Conservation (phyloP, 2,329 filamentous ascomycete genomes). For the Sarocladiaceae sp. region DNA sequence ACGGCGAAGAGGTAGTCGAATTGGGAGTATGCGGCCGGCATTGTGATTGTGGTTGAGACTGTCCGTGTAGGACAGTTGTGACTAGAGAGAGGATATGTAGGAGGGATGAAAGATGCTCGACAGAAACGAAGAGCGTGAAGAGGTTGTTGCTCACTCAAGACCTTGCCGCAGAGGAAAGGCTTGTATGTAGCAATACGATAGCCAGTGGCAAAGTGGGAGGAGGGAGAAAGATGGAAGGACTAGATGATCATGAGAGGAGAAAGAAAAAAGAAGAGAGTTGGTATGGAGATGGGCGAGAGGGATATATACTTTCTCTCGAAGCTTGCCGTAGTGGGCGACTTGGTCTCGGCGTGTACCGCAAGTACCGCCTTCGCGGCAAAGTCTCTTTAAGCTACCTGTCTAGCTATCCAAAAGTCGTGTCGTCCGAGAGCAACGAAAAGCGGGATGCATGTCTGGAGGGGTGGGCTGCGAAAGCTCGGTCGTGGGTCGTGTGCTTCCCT, state of each 20-base stretch:
- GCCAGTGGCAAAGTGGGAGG: background rate
- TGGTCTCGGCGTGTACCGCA: background rate
- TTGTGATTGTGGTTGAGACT: background rate
- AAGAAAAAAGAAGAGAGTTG: background rate
- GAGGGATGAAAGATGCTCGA: background rate
- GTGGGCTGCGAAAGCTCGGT: background rate
- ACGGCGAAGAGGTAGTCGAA: constrained; percentile 62
- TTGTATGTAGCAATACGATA: background rate
- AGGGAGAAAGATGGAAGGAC: background rate
- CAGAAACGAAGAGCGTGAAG: background rate
- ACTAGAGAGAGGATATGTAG: background rate
- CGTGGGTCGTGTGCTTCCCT: constrained; percentile 6
- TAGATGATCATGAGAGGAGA: background rate
- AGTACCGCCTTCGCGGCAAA: background rate
- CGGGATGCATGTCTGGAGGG: background rate
- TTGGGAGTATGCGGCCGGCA: constrained; percentile 29
- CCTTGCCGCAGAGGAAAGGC: constrained; percentile 5
- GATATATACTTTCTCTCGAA: constrained; percentile 6
- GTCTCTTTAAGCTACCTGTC: background rate
- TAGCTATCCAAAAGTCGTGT: background rate
- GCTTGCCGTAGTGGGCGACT: too few relatives aligned
- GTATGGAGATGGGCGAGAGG: background rate
- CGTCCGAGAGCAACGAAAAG: background rate
- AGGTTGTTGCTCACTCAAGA: background rate
- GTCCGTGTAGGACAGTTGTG: background rate